Percentiles rank a stretch among this genome's conserved stretches.
phyloP scores from a whole-genome alignment of 2,329 filamentous ascomycete genomes.

The Xylariaceae sp. region DNA sequence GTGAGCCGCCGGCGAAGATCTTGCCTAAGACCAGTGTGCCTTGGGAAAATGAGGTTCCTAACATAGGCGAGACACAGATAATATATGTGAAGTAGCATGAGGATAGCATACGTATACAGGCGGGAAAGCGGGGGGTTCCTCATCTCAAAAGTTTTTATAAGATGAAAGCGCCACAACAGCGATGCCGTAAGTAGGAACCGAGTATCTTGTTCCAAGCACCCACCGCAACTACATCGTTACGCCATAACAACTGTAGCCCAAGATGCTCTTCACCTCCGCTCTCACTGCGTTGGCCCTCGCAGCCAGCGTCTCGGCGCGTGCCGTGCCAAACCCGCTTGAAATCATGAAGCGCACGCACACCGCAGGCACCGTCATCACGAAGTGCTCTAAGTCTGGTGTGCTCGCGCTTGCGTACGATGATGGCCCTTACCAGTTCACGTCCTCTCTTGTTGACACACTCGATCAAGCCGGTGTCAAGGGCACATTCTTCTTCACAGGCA shows the following conservation, averaged over 20 bases:
- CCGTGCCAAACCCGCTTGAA: slow-evolving; percentile 48
- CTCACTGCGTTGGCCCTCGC: slow-evolving; percentile 34
- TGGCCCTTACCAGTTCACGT: slow-evolving; percentile 58
- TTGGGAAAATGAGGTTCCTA: not conserved
- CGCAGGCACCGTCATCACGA: slow-evolving; percentile 52
- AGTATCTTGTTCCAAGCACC: not conserved
- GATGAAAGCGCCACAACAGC: not conserved
- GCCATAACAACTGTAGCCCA: too few species aligned
- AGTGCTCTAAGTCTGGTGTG: slow-evolving; percentile 52
- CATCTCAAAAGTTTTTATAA: not conserved
- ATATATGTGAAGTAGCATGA: slow-evolving; percentile 7
- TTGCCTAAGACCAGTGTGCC: not conserved
- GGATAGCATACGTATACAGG: not conserved
- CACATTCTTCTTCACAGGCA: slow-evolving; percentile 62
- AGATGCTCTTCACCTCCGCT: slow-evolving; percentile 28
- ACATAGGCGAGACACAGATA: slow-evolving; percentile 8
- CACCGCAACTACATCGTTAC: too few species aligned
- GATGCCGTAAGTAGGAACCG: not conserved
- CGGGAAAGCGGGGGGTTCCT: not conserved
- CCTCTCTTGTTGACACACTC: slow-evolving; percentile 57
- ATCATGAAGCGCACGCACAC: slow-evolving; percentile 50
- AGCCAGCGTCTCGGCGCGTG: slow-evolving; percentile 31
- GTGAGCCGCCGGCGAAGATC: not conserved
- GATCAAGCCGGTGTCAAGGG: slow-evolving; percentile 56
- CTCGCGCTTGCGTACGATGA: slow-evolving; percentile 62